Conservation (phyloP, 108 stramenopile genomes). For the Conticribra guillardii region DNA sequence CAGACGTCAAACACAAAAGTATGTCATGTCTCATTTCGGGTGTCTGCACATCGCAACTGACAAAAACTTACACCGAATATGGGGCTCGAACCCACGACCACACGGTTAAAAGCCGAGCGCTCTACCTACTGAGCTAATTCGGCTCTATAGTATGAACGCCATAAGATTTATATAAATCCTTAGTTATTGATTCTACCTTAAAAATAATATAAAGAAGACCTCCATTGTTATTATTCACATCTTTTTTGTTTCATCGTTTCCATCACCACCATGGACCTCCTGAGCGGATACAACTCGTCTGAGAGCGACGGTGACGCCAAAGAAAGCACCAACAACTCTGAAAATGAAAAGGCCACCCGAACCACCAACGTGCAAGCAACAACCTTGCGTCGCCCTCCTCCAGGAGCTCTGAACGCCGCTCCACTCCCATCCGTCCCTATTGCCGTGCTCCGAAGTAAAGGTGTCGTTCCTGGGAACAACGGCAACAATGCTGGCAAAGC, state of each 20-base stretch:
- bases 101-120: slow-evolving; percentile 42
- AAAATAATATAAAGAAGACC: too few species aligned
- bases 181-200: too few species aligned
- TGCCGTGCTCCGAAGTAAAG: slow-evolving; percentile 39
- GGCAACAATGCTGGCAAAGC: background rate
- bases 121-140: background rate
- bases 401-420: slow-evolving; percentile 37
- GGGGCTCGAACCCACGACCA: slow-evolving; percentile 69
- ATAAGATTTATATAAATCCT: too few species aligned
- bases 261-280: slow-evolving; percentile 2
- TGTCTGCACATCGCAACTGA: too few species aligned
- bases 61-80: slow-evolving; percentile 25
- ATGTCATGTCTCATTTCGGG: too few species aligned
- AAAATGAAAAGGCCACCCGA: background rate
- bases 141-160: too few species aligned
- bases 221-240: too few species aligned
- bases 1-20: too few species aligned
- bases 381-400: slow-evolving; percentile 20
- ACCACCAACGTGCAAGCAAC: background rate
- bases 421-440: slow-evolving; percentile 42
- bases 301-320: background rate
- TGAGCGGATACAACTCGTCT: slow-evolving; percentile 4
- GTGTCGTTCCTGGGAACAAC: slow-evolving; percentile 1
- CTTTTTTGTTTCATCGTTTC: too few species aligned
- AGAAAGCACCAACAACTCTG: background rate